phyloP scores from a whole-genome alignment of 2,329 filamentous ascomycete species.

The Ophiocordyceps camponoti-saundersi region DNA sequence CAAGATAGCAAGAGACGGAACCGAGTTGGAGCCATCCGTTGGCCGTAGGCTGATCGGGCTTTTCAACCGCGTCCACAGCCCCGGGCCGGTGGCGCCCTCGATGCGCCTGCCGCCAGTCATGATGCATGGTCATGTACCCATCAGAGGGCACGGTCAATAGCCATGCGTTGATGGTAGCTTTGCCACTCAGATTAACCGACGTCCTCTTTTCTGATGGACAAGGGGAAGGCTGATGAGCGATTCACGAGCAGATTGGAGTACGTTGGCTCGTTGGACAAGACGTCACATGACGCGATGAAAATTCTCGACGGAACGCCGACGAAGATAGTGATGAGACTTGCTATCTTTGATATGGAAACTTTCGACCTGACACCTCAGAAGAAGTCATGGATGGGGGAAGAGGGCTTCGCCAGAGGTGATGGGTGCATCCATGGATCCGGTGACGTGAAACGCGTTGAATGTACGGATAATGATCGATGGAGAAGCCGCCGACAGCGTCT shows the following conservation, averaged over 20 bases:
- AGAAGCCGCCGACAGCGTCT: too few relatives aligned
- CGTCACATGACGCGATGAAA: not conserved
- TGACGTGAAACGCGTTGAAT: too few relatives aligned
- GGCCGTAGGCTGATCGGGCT: constrained; percentile 62
- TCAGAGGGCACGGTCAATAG: constrained; percentile 16
- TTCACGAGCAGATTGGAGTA: not conserved
- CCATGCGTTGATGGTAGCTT: not conserved
- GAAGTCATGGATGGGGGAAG: too few relatives aligned
- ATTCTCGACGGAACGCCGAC: too few relatives aligned
- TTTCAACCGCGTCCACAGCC: constrained; percentile 45
- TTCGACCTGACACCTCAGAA: not conserved
- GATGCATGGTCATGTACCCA: constrained; percentile 19
- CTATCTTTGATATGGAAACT: too few relatives aligned
- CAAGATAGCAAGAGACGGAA: constrained; percentile 89
- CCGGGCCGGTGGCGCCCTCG: constrained; percentile 13
- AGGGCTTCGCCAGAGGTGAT: too few relatives aligned
- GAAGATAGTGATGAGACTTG: too few relatives aligned
- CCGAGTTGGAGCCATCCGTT: constrained; percentile 72
- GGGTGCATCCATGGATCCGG: too few relatives aligned
- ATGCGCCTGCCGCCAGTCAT: constrained; percentile 16
- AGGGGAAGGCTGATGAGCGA: too few relatives aligned
- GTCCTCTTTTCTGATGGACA: not conserved
- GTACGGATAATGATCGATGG: too few relatives aligned
- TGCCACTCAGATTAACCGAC: not conserved
- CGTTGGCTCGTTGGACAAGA: not conserved